A percentile compares a stretch with the other conserved stretches of the same genome.
Evolutionary conservation across 208 protist species (phyloP).

Genomic region (Wallacemonas sp.): DNA sequence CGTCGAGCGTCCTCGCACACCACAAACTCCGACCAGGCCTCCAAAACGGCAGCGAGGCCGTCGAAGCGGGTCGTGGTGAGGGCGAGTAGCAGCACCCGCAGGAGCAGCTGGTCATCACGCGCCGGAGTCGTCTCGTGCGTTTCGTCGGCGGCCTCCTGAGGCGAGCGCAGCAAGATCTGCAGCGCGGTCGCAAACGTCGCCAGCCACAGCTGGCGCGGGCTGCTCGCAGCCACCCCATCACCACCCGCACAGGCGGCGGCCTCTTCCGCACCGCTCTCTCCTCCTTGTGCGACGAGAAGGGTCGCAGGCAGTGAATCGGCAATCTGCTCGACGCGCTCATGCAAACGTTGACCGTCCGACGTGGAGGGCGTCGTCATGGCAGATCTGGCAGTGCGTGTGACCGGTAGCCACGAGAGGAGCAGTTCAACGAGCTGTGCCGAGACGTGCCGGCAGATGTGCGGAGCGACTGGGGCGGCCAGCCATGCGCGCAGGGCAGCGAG

Average conservation of each 20-base stretch:
- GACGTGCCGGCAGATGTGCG: neutral
- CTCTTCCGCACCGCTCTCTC: too few relatives aligned
- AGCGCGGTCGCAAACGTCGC: neutral
- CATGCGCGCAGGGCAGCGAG: neutral
- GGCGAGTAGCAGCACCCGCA: neutral
- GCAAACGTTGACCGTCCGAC: too few relatives aligned
- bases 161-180: neutral
- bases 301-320: too few relatives aligned
- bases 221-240: neutral
- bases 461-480: neutral
- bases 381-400: too few relatives aligned
- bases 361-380: neutral
- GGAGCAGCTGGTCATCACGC: neutral
- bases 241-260: too few relatives aligned
- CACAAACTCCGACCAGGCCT: conserved; percentile 8
- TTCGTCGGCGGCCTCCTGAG: neutral
- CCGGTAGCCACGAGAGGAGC: conserved; percentile 7
- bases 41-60: neutral
- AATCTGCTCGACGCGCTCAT: too few relatives aligned
- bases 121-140: neutral
- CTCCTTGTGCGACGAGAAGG: too few relatives aligned
- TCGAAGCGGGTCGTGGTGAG: neutral
- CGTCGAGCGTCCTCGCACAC: neutral
- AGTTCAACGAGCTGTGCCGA: neutral
- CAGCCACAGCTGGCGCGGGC: neutral